These are phyloP conservation scores for Diophrys appendiculata DNA, from an alignment of 73 alveolate species.

Conservation along the genomic window DNA sequence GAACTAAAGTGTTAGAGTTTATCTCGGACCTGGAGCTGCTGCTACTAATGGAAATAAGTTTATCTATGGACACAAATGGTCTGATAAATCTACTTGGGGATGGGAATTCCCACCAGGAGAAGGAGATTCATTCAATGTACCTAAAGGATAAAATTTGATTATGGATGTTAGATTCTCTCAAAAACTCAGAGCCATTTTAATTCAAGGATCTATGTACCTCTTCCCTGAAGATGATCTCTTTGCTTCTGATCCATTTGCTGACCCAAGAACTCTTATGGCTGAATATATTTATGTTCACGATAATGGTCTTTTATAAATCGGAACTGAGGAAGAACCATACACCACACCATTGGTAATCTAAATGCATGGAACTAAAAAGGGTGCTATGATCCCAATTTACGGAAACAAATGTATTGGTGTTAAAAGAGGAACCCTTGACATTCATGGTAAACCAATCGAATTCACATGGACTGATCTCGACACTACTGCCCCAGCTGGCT, in stretches of 20 bases:
- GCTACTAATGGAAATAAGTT: constrained; percentile 48
- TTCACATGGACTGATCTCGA: constrained; percentile 80
- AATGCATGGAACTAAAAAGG: constrained; percentile 61
- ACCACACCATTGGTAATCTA: constrained; percentile 66
- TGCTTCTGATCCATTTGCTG: constrained; percentile 16
- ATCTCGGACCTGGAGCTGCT: constrained; percentile 16
- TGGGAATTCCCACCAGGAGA: constrained; percentile 71
- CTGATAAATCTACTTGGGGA: constrained; percentile 76
- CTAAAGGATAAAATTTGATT: constrained; percentile 59
- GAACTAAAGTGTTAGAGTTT: constrained; percentile 16
- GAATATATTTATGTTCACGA: constrained; percentile 62
- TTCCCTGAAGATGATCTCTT: no score
- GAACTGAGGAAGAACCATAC: constrained; percentile 77
- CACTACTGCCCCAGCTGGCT: constrained; percentile 62
- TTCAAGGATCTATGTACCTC: constrained; percentile 50
- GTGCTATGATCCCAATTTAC: constrained; percentile 70
- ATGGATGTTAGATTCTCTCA: constrained; percentile 61
- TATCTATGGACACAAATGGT: constrained; percentile 65
- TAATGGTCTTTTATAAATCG: constrained; percentile 72
- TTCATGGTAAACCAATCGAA: constrained; percentile 70
- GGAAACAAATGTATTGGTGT: constrained; percentile 83
- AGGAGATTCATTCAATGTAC: constrained; percentile 67
- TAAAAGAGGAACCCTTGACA: constrained; percentile 67
- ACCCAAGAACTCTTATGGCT: constrained; percentile 21
- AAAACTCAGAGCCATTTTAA: constrained; percentile 21